phyloP scores from a whole-genome alignment of 1,284 basidiomycete species.

The Austropuccinia psidii region DNA sequence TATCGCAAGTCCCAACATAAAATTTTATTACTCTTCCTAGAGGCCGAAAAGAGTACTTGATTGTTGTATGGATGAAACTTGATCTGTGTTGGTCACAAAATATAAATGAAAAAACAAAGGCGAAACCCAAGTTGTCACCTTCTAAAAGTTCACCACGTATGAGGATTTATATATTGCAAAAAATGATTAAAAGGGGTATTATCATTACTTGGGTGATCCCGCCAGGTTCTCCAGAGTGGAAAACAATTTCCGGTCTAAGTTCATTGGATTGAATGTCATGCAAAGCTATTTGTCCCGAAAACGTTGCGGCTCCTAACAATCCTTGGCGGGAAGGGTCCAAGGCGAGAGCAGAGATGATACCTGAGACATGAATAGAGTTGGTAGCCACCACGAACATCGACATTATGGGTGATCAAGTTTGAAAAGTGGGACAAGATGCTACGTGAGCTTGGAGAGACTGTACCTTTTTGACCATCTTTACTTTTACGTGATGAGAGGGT shows the following conservation, averaged over 20 bases:
- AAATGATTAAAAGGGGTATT: background rate
- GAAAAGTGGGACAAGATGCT: conserved; percentile 19
- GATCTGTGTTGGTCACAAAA: conserved; percentile 52
- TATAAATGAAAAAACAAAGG: too few species aligned
- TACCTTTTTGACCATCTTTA: conserved; percentile 75
- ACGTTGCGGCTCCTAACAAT: conserved; percentile 62
- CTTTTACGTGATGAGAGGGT: conserved; percentile 70
- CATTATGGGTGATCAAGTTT: background rate
- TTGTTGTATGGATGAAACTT: conserved; percentile 67
- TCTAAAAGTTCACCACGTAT: background rate
- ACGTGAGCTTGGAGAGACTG: too few species aligned
- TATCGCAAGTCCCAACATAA: conserved; percentile 71
- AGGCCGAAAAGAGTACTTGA: conserved; percentile 67
- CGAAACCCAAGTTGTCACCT: background rate
- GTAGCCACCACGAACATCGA: background rate
- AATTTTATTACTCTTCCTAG: conserved; percentile 59
- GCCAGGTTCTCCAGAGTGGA: conserved; percentile 49
- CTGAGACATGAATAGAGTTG: conserved; percentile 52
- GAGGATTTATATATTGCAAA: background rate
- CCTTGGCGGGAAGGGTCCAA: conserved; percentile 64
- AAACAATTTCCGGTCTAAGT: conserved; percentile 32
- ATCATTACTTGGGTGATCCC: conserved; percentile 62
- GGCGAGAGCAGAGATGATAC: conserved; percentile 71
- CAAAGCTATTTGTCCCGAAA: conserved; percentile 60
- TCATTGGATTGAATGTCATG: conserved; percentile 60